Evolutionary conservation across 768 basidiomycete species (phyloP).

Genomic region (Pleurotus salmoneostramineus): DNA sequence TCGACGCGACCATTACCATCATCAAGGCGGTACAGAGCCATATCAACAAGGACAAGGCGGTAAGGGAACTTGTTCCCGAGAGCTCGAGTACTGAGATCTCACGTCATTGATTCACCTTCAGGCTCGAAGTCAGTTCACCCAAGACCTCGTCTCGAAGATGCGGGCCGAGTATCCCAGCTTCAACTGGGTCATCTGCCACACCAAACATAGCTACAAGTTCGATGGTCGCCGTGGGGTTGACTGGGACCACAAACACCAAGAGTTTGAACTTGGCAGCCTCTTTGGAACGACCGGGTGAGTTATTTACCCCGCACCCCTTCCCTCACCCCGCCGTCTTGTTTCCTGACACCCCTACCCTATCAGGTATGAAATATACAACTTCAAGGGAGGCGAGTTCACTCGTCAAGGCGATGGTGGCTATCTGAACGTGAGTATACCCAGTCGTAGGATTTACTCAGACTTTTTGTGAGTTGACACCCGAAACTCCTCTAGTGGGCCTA

Average conservation of each 20-base stretch:
- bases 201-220: slow-evolving; percentile 10
- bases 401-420: slow-evolving; percentile 3
- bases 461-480: not conserved
- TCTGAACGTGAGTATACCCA: not conserved
- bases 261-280: not conserved
- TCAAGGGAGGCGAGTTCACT: not conserved
- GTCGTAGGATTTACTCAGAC: not conserved
- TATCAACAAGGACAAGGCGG: not conserved
- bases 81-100: not conserved
- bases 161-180: slow-evolving; percentile 7
- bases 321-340: too few species aligned
- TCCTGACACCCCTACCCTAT: too few species aligned
- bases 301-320: too few species aligned
- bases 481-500: not conserved
- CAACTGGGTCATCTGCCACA: slow-evolving; percentile 14
- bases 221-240: slow-evolving; percentile 12
- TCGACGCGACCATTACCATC: not conserved
- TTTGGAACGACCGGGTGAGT: too few species aligned
- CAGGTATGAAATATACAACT: slow-evolving; percentile 11
- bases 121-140: slow-evolving; percentile 11
- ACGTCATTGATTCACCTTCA: not conserved
- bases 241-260: slow-evolving; percentile 11
- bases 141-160: slow-evolving; percentile 4
- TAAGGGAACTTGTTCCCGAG: not conserved
- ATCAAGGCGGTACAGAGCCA: not conserved